Conservation (phyloP, 2,329 filamentous ascomycete genomes). For the Trichoderma koningii region DNA sequence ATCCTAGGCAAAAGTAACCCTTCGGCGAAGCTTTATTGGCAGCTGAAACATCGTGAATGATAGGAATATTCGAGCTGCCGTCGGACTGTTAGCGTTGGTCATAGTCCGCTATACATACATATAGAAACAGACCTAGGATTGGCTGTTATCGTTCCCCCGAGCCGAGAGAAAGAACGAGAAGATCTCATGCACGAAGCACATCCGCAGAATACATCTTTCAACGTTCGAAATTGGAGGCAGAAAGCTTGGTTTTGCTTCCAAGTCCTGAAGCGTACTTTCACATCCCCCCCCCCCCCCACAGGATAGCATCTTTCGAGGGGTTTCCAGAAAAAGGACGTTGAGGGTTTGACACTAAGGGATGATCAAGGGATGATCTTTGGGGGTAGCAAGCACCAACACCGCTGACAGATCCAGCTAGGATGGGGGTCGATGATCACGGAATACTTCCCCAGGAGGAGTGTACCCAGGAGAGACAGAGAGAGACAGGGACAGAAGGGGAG, state of each 20-base stretch:
- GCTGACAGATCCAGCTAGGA: background rate
- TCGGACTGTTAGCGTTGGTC: slow-evolving; percentile 7
- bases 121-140: slow-evolving; percentile 7
- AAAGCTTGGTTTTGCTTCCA: background rate
- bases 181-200: background rate
- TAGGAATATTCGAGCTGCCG: slow-evolving; percentile 18
- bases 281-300: background rate
- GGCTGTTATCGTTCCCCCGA: background rate
- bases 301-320: background rate
- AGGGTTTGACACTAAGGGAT: background rate
- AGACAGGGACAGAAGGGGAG: background rate
- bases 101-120: slow-evolving; percentile 15
- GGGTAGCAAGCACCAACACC: background rate
- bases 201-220: background rate
- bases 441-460: background rate
- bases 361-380: background rate
- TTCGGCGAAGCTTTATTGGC: slow-evolving; percentile 8
- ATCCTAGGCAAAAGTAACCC: background rate
- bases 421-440: slow-evolving; percentile 1
- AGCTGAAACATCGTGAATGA: slow-evolving; percentile 19
- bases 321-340: background rate
- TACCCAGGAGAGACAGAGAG: background rate
- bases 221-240: background rate
- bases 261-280: slow-evolving; percentile 1
- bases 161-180: slow-evolving; percentile 2